Base-by-base conservation (phyloP, 345 rosid species). In the Citrus hindsii region DNA sequence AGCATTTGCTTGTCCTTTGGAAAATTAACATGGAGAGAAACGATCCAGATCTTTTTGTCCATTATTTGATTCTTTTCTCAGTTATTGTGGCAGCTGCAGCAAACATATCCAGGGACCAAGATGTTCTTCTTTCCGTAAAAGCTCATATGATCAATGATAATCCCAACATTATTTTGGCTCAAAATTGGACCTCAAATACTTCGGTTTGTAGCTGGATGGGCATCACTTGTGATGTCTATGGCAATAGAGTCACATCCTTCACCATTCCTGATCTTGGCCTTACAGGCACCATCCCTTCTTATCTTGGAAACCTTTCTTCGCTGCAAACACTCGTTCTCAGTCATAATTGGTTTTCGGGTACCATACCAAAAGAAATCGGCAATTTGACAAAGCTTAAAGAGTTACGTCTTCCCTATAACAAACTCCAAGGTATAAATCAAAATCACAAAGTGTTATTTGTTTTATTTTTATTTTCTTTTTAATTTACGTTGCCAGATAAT, bases 281-380 rank as follows among this genome's bases (percentile, higher is more conserved):
- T 40, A 16, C 13, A 4, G 83, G 83, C 24, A 53, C 14, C 18
- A 64, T 80, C 35, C 73, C 83, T 37, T 72, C 76, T 35, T 38
- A 80, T 3, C 67, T 64, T 4, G 67, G n/a, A 16, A 64, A 3
- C 25, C 37, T 64, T 12, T 64, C 65, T 60, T 25, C 32, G 2
- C 28, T 60, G 0, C 32, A 60, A 60, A 24, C 30, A 60, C 65
- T 60, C 3, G 30, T 9, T 64, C 67, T 64, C 14, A 30, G 37
- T 64, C 7, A 6, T 13, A 64, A 64, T 35, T 18, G 6, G 21
- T 30, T 64, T 64, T 12, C 22, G 33, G 67, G 67, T 64, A 28
- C 38, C 0, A 8, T 38, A 38, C 42, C 42, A 38, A 38, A 38
- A 38, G 42, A 38, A 38, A 38, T 38, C 42, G 42, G 42, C 2